phyloP scores from a whole-genome alignment of 768 basidiomycete genomes.

The Panellus pusillus region DNA sequence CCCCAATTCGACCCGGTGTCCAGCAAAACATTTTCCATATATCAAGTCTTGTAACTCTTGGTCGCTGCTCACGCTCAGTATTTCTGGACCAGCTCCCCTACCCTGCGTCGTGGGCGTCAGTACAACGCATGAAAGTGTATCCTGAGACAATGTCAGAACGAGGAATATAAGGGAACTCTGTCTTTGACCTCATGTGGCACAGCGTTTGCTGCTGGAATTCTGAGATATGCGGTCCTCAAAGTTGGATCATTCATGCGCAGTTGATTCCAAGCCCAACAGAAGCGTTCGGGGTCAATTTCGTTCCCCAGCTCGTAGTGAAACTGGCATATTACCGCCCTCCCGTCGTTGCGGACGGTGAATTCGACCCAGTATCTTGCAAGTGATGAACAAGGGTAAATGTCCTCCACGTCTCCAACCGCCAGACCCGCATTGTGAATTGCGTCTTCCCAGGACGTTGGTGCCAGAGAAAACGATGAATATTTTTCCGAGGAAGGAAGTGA shows the following conservation, averaged over 20 bases:
- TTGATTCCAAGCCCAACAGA: slow-evolving; percentile 3
- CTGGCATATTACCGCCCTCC: background rate
- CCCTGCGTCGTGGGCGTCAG: background rate
- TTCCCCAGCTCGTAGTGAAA: background rate
- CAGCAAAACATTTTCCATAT: background rate
- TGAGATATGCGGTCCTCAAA: background rate
- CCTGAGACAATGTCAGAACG: background rate
- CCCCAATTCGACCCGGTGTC: background rate
- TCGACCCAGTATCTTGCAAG: slow-evolving; percentile 2
- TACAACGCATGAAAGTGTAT: background rate
- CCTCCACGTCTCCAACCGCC: background rate
- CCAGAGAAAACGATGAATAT: slow-evolving; percentile 1
- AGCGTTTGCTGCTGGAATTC: too few relatives aligned
- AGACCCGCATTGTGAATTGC: background rate
- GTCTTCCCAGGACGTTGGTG: background rate
- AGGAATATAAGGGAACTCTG: background rate
- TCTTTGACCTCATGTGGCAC: too few relatives aligned
- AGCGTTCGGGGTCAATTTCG: slow-evolving; percentile 7
- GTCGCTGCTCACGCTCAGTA: background rate
- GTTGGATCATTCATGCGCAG: background rate
- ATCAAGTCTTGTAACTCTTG: background rate
- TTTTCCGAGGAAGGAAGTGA: background rate
- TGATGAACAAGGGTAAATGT: background rate
- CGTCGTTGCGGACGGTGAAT: background rate
- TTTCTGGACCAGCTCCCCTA: background rate